phyloP scores from a whole-genome alignment of 495 filamentous ascomycete species.

The Xylaria castorea region DNA sequence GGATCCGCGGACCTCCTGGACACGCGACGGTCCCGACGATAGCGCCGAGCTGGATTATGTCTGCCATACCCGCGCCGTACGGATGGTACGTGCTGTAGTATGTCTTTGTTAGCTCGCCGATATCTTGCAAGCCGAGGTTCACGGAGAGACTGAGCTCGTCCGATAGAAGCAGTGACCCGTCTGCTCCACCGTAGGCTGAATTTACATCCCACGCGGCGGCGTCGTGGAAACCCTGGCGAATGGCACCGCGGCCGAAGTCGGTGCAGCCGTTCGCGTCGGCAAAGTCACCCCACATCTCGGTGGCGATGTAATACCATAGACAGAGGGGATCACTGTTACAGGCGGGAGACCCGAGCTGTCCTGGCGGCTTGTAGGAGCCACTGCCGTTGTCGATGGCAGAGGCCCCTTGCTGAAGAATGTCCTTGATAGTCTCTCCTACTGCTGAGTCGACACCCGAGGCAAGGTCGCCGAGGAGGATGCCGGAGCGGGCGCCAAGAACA shows the following conservation, averaged over 20 bases:
- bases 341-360: constrained; percentile 32
- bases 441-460: constrained; percentile 29
- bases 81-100: constrained; percentile 42
- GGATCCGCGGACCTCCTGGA: constrained; percentile 48
- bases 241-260: constrained; percentile 43
- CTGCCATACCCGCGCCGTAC: constrained; percentile 48
- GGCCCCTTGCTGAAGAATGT: constrained; percentile 35
- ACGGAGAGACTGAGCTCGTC: constrained; percentile 39
- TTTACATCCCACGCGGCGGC: constrained; percentile 45
- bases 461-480: constrained; percentile 48
- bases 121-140: constrained; percentile 45
- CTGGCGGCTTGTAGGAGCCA: constrained; percentile 33
- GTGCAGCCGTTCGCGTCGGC: constrained; percentile 40
- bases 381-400: constrained; percentile 32
- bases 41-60: constrained; percentile 50
- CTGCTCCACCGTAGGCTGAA: constrained; percentile 45
- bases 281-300: constrained; percentile 44
- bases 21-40: constrained; percentile 47
- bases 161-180: constrained; percentile 48
- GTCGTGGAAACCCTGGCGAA: constrained; percentile 53
- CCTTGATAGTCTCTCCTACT: constrained; percentile 35
- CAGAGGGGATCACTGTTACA: constrained; percentile 49
- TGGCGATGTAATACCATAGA: constrained; percentile 50
- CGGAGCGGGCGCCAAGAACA: constrained; percentile 32
- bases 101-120: constrained; percentile 37